These are phyloP conservation scores for Rhizopogon sp. DNA, from an alignment of 768 basidiomycete species.

Conservation along the genomic window DNA sequence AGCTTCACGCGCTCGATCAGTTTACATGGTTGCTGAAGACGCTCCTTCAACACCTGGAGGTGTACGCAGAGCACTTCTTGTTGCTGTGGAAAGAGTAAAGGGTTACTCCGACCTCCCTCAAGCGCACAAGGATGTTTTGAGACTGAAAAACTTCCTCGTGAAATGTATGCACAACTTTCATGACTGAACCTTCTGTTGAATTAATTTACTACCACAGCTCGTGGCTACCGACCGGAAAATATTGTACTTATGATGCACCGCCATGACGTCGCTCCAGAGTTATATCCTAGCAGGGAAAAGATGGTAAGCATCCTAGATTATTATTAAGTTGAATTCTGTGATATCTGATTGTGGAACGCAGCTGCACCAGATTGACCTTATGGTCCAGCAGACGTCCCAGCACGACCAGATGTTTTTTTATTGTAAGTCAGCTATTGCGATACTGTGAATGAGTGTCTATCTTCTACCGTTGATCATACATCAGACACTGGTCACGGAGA, in stretches of 20 bases:
- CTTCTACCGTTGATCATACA: neutral
- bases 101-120: neutral
- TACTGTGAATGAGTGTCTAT: neutral
- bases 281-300: neutral
- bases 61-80: neutral
- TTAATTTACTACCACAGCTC: neutral
- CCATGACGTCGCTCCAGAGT: neutral
- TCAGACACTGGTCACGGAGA: constrained; percentile 47
- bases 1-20: neutral
- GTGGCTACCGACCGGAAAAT: neutral
- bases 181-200: neutral
- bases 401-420: constrained; percentile 6
- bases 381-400: neutral
- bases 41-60: neutral
- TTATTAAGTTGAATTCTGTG: neutral
- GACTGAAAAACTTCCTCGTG: neutral
- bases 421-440: neutral
- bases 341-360: neutral
- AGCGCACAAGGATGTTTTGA: constrained; percentile 1
- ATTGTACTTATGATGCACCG: constrained; percentile 6
- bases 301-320: neutral
- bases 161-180: neutral
- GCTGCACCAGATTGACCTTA: constrained; percentile 1
- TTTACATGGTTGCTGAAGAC: neutral
- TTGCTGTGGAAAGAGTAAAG: neutral